Conservation (phyloP, 2,329 filamentous ascomycete species). For the Xylaria sp. region DNA sequence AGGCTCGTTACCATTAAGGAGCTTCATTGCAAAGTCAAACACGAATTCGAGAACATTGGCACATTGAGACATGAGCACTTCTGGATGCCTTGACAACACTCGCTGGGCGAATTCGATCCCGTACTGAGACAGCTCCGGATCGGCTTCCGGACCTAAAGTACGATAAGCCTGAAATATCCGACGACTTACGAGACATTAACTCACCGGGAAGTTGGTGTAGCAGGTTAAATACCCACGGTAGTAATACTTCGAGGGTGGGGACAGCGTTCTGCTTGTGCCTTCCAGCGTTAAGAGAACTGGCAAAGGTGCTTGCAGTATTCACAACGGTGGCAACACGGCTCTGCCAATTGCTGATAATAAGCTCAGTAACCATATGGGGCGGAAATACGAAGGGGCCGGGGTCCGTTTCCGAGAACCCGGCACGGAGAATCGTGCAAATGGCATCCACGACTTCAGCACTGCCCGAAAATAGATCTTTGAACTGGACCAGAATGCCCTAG, state of each 20-base stretch:
- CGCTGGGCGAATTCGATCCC: conserved; percentile 74
- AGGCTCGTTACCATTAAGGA: conserved; percentile 73
- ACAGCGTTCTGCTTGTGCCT: conserved; percentile 50
- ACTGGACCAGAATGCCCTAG: conserved; percentile 40
- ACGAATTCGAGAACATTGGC: conserved; percentile 64
- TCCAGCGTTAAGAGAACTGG: conserved; percentile 61
- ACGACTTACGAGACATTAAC: conserved; percentile 23
- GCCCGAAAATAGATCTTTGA: conserved; percentile 58
- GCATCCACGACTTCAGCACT: conserved; percentile 74
- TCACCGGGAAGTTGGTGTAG: conserved; percentile 65
- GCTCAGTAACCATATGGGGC: conserved; percentile 67
- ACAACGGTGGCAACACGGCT: conserved; percentile 73
- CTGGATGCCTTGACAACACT: conserved; percentile 64
- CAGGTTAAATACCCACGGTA: conserved; percentile 67
- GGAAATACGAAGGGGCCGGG: conserved; percentile 80
- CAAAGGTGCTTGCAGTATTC: conserved; percentile 72
- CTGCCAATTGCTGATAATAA: conserved; percentile 63
- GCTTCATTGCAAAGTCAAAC: conserved; percentile 73
- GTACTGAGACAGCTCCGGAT: conserved; percentile 74
- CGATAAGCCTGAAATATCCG: not conserved
- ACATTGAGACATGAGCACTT: conserved; percentile 67
- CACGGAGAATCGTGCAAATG: conserved; percentile 72
- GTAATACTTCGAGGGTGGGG: conserved; percentile 56
- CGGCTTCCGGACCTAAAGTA: conserved; percentile 59
- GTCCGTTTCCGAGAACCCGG: conserved; percentile 75